Conservation (phyloP, 805 yeast species). For the Saccharomycopsis amapae region DNA sequence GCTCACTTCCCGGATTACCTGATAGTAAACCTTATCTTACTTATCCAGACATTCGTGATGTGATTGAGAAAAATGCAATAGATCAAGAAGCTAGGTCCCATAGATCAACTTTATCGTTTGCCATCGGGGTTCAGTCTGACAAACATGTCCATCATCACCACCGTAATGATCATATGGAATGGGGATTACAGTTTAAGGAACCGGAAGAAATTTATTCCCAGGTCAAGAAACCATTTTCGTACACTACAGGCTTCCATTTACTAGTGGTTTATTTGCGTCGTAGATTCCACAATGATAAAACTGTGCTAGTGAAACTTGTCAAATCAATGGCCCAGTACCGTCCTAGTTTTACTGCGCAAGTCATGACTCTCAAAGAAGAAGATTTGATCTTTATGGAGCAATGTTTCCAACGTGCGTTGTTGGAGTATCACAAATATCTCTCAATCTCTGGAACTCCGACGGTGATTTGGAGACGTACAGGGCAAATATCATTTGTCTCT, state of each 20-base stretch:
- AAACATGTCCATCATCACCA: constrained; percentile 9
- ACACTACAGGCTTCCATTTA: constrained; percentile 86
- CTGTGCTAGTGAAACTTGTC: constrained; percentile 72
- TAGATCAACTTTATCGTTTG: constrained; percentile 24
- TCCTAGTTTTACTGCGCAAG: constrained; percentile 89
- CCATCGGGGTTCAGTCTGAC: constrained; percentile 27
- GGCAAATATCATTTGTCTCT: constrained; percentile 93
- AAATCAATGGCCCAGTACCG: constrained; percentile 84
- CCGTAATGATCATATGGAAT: constrained; percentile 4
- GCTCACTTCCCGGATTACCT: constrained; percentile 34
- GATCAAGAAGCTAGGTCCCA: not conserved
- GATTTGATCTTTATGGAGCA: constrained; percentile 94
- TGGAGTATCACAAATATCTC: constrained; percentile 83
- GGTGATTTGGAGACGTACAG: constrained; percentile 91
- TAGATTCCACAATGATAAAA: constrained; percentile 50
- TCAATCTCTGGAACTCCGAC: constrained; percentile 89
- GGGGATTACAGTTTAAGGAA: constrained; percentile 46
- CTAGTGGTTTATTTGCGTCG: constrained; percentile 64
- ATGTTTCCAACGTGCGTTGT: constrained; percentile 84
- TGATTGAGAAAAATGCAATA: constrained; percentile 2
- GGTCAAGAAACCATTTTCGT: constrained; percentile 71
- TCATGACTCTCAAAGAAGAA: constrained; percentile 79
- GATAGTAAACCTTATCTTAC: constrained; percentile 34
- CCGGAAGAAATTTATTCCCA: constrained; percentile 76
- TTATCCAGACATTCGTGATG: constrained; percentile 50